phyloP scores from a whole-genome alignment of 2,329 filamentous ascomycete species.

The Pseudocercospora pini-densiflorae region DNA sequence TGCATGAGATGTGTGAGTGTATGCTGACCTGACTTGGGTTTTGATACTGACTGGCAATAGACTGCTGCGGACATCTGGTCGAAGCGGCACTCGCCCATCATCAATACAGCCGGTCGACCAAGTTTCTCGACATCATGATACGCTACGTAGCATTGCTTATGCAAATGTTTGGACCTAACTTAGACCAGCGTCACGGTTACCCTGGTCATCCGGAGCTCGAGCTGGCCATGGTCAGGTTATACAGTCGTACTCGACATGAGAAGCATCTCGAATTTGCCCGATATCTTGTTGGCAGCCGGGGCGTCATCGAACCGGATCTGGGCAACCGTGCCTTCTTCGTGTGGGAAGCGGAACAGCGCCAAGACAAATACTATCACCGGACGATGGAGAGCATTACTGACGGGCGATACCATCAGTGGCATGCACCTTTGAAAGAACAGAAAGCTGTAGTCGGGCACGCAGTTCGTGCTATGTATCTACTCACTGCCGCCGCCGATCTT shows the following conservation, averaged over 20 bases:
- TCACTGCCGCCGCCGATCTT: conserved; percentile 12
- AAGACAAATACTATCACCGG: conserved; percentile 3
- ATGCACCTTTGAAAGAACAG: conserved; percentile 10
- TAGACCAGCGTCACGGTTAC: conserved; percentile 7
- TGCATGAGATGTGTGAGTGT: conserved; percentile 14
- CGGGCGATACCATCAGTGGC: conserved; percentile 8
- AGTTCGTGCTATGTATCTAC: conserved; percentile 14
- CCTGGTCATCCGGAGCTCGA: conserved; percentile 14
- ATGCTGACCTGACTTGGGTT: background rate
- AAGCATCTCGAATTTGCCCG: conserved; percentile 8
- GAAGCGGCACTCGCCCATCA: conserved; percentile 14
- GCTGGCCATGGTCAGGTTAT: conserved; percentile 8
- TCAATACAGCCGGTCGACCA: conserved; percentile 5
- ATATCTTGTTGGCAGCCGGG: conserved; percentile 8
- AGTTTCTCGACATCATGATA: conserved; percentile 9
- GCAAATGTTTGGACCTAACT: background rate
- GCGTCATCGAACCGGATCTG: conserved; percentile 9
- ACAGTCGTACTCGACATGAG: conserved; percentile 5
- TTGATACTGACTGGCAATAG: background rate
- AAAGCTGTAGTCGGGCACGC: conserved; percentile 6
- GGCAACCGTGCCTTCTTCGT: conserved; percentile 12
- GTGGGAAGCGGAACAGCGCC: conserved; percentile 11
- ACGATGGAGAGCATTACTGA: conserved; percentile 8
- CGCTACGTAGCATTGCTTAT: conserved; percentile 7
- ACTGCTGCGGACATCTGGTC: conserved; percentile 13